Evolutionary conservation across 345 rosid genomes (phyloP), one percentile per base, ranked within the genome.

Genomic region (Bretschneidera sinensis): DNA sequence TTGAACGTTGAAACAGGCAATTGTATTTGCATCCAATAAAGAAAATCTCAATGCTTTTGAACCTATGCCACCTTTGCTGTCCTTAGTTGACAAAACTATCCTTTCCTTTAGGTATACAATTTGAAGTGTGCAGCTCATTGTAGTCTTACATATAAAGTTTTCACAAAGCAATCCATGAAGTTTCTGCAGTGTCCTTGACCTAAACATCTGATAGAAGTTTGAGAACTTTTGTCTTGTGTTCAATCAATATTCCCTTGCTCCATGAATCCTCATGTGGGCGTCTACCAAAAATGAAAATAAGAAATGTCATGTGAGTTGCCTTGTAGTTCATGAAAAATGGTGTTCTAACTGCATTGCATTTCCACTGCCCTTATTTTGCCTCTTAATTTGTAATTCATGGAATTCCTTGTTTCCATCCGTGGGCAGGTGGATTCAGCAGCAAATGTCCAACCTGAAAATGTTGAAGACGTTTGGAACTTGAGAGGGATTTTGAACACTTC

Each of bases 401-500:
- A 9, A 11, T 5, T 39, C 45, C 15, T 13, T 39, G 45, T 39
- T 39, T 39, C 15, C 45, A 5, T 39, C 45, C 45, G 15, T 71
- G 61, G 28, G 60, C 80, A 90, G 99, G 96, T 86, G 64, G 97
- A 90, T 70, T 69, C 86, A 17, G 96, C 97, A 21, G 95, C 92
- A 20, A 94, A 94, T 70, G 88, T 94, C 55, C 99, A 94, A 62
- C 99, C 97, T 10, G 89, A 85, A 70, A 76, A 71, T 39, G 95
- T 86, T 74, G 88, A 82, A 71, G 80, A 79, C 39, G 79, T 94
- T 23, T 94, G 97, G 96, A 94, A 94, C 79, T 77, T 90, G 75
- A 83, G 96, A 78, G 99, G 97, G 35, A 79, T 90, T 53, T 82
- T 90, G 48, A 94, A 94, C 72, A 92, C 96, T 13, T 90, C 97